A percentile compares a stretch with the other conserved stretches of the same genome.
These are phyloP conservation scores for Craspedostauros australis DNA, from an alignment of 108 stramenopile genomes.

Conservation along the genomic window DNA sequence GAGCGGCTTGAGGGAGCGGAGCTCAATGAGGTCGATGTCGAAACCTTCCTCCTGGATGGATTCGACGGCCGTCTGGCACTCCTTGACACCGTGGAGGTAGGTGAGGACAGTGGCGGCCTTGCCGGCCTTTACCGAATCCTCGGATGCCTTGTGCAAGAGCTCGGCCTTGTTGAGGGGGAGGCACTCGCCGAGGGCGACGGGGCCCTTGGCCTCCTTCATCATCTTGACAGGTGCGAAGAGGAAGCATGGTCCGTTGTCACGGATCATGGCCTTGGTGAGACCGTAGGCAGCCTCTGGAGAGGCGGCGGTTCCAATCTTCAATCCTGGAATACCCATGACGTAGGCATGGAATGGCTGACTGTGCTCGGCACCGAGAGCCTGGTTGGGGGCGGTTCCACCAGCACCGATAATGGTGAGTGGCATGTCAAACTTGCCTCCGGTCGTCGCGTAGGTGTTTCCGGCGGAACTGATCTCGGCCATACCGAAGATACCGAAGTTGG, in stretches of 20 bases:
- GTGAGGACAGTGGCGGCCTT: conserved; percentile 96
- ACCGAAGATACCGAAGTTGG: conserved; percentile 99
- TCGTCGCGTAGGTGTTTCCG: conserved; percentile 97
- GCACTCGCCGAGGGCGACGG: conserved; percentile 83
- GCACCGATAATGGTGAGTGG: conserved; percentile 99
- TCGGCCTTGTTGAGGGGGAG: conserved; percentile 92
- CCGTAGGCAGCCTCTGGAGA: conserved; percentile 96
- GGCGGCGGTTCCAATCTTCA: conserved; percentile 97
- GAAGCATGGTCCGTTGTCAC: conserved; percentile 97
- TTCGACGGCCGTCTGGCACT: conserved; percentile 74
- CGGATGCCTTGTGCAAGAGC: conserved; percentile 81
- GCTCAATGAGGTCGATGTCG: conserved; percentile 96
- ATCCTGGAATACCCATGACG: conserved; percentile 98
- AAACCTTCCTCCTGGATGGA: conserved; percentile 87
- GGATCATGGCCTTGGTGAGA: conserved; percentile 96
- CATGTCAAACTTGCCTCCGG: conserved; percentile 98
- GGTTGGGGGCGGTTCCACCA: conserved; percentile 97
- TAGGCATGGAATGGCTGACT: conserved; percentile 98
- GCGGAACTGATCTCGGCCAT: conserved; percentile 97
- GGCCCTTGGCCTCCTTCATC: conserved; percentile 97
- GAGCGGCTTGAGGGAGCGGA: conserved; percentile 93
- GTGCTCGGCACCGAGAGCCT: conserved; percentile 97
- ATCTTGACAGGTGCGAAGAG: conserved; percentile 97
- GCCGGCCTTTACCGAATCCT: conserved; percentile 57
- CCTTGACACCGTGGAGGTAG: conserved; percentile 97